Conservation (phyloP, 1,284 basidiomycete genomes). For the Trametes pubescens region DNA sequence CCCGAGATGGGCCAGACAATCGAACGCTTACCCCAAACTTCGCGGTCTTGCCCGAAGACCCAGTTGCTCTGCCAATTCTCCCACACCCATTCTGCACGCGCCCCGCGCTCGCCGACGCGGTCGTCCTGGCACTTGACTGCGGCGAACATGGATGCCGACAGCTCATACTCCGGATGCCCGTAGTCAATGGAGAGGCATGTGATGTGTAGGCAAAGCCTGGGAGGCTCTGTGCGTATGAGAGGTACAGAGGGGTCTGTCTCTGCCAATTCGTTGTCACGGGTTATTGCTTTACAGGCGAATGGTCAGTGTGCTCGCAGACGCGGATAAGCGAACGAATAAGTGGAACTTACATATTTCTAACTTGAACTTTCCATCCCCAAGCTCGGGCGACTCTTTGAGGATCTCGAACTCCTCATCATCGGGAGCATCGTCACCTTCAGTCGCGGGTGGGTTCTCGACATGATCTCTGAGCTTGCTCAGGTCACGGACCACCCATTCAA, state of each 20-base stretch:
- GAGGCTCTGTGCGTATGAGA: constrained; percentile 38
- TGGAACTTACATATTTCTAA: constrained; percentile 59
- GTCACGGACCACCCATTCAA: constrained; percentile 71
- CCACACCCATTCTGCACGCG: constrained; percentile 79
- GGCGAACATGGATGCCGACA: constrained; percentile 72
- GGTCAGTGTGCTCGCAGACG: too few species aligned
- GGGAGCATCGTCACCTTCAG: constrained; percentile 26
- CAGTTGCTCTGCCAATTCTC: constrained; percentile 71
- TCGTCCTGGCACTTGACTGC: constrained; percentile 75
- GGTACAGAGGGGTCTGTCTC: constrained; percentile 33
- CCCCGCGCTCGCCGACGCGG: constrained; percentile 64
- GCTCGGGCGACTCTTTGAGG: constrained; percentile 66
- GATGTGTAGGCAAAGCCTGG: constrained; percentile 67
- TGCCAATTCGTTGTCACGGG: constrained; percentile 22
- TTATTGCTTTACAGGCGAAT: constrained; percentile 14
- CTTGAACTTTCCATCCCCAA: constrained; percentile 80
- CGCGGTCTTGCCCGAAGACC: constrained; percentile 70
- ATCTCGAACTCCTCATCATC: constrained; percentile 61
- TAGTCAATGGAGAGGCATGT: constrained; percentile 72
- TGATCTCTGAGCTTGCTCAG: constrained; percentile 62
- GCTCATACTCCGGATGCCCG: constrained; percentile 64
- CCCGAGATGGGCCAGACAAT: too few species aligned
- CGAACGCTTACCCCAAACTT: constrained; percentile 68
- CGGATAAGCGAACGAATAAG: background rate
- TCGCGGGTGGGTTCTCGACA: constrained; percentile 46